Base-by-base conservation (phyloP, 1,284 basidiomycete genomes). In the Abortiporus biennis region DNA sequence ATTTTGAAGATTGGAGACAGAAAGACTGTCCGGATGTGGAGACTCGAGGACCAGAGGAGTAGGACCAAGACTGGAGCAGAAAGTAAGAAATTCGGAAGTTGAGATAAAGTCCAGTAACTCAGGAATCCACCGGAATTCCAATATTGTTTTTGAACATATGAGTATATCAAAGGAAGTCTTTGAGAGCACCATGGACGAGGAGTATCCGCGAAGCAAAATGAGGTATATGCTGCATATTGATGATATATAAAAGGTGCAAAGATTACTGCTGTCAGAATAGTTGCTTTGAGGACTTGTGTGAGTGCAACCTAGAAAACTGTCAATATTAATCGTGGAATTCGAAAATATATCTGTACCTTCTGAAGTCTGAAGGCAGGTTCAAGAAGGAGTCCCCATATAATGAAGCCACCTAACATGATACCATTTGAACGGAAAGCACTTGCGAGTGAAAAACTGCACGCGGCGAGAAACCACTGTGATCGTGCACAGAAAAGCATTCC, bases 1-100 rank as follows among this genome's bases (percentile, higher is more conserved):
- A 29, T 8, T 9, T 37, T 34, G 40, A 25, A 17, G 32, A 25
- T 27, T 55, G 46, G 55, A 48, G 27, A 63, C 27, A 24, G 29
- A 41, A 53, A 36, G 4, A 52, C 36, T 21, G 50, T 46, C 2
- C 36, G 48, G 32, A 76, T 50, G 48, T 74, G 67, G 40, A 59
- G 55, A 17, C 52, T 40, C 9, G 68, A 65, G 47, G 70, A 74
- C 5, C 62, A 48, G 21, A 80, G 61, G 3, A 85, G 67, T 3
- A 79, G 66, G 24, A 64, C 31, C 34, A 91, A 68, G 0, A 87
- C 75, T 0, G 95, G 95, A 0, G 77, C 56, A 1, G 88, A 83
- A 31, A 98, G 70, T 39, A 86, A 45, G 59, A 98, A 89, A 63
- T 98, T 97, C 23, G 95, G 95, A 2, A 91, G 49, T 59, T 98